Evolutionary conservation across 805 yeast genomes (phyloP).

Genomic region (Middelhovenomyces tepae): DNA sequence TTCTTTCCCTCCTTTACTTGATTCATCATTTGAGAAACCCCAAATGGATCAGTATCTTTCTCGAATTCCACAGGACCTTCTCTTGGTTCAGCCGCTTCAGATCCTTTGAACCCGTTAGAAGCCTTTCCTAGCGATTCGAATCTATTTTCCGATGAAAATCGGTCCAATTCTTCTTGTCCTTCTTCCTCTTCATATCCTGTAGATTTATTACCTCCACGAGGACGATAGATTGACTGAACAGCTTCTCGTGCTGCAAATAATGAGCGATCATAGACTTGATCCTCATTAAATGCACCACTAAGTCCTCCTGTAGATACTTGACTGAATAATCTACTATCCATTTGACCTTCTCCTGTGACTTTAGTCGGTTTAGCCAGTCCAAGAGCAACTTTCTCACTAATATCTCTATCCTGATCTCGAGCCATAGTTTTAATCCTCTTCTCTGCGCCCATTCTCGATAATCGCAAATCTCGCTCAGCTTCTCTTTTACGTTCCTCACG

Average conservation of each 20-base stretch:
- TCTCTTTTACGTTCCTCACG: constrained; percentile 38
- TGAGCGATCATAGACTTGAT: constrained; percentile 51
- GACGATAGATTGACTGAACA: constrained; percentile 41
- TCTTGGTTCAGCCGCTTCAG: constrained; percentile 13
- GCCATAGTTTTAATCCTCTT: constrained; percentile 37
- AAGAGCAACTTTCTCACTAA: constrained; percentile 47
- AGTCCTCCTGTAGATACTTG: constrained; percentile 32
- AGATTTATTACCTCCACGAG: constrained; percentile 23
- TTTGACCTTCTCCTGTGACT: constrained; percentile 25
- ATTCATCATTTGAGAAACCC: constrained; percentile 7
- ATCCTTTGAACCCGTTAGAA: constrained; percentile 15
- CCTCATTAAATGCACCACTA: constrained; percentile 28
- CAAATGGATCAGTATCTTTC: constrained; percentile 25
- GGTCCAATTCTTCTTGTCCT: constrained; percentile 18
- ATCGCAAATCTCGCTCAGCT: constrained; percentile 39
- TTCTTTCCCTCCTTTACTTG: constrained; percentile 8
- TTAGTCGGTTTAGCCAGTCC: constrained; percentile 38
- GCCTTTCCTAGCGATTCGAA: constrained; percentile 22
- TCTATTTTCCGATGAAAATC: constrained; percentile 19
- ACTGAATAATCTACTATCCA: constrained; percentile 52
- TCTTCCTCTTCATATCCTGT: constrained; percentile 23
- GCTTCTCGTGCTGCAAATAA: constrained; percentile 47
- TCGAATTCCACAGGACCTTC: constrained; percentile 43
- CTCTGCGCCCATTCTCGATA: constrained; percentile 38
- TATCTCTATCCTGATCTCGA: constrained; percentile 38